Evolutionary conservation across 2,329 filamentous ascomycete species (phyloP).

Genomic region (Phialocephala sp.): DNA sequence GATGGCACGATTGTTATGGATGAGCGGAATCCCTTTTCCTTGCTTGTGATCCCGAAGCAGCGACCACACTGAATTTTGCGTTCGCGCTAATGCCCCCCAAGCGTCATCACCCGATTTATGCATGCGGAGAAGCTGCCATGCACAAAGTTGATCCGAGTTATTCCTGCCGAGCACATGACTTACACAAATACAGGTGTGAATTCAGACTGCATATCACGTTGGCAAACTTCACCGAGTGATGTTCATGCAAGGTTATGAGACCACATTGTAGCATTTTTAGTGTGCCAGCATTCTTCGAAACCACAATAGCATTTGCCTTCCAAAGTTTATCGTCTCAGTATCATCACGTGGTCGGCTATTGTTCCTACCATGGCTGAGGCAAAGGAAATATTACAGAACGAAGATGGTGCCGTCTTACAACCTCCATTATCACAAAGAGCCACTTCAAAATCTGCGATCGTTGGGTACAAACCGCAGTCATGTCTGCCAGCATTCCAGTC

Average conservation of each 20-base stretch:
- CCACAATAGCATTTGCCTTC: too few species aligned
- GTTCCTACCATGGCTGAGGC: slow-evolving; percentile 1
- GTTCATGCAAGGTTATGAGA: not conserved
- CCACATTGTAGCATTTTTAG: not conserved
- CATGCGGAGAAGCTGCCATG: slow-evolving; percentile 2
- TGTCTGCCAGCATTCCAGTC: not conserved
- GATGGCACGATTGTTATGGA: slow-evolving; percentile 15
- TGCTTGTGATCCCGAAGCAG: slow-evolving; percentile 16
- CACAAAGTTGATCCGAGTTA: slow-evolving; percentile 5
- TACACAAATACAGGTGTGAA: not conserved
- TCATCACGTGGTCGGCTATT: not conserved
- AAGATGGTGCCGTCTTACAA: not conserved
- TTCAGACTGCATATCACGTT: not conserved
- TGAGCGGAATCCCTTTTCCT: slow-evolving; percentile 21
- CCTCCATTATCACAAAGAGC: not conserved
- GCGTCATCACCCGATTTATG: slow-evolving; percentile 14
- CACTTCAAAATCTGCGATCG: not conserved
- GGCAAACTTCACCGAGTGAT: not conserved
- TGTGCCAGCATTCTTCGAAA: too few species aligned
- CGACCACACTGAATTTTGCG: not conserved
- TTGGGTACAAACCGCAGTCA: not conserved
- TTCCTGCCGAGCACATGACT: slow-evolving; percentile 5
- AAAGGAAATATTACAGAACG: not conserved
- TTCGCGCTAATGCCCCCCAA: not conserved
- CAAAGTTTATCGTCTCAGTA: not conserved